phyloP scores from a whole-genome alignment of 208 protist species.

The Wallacemonas rigidus region DNA sequence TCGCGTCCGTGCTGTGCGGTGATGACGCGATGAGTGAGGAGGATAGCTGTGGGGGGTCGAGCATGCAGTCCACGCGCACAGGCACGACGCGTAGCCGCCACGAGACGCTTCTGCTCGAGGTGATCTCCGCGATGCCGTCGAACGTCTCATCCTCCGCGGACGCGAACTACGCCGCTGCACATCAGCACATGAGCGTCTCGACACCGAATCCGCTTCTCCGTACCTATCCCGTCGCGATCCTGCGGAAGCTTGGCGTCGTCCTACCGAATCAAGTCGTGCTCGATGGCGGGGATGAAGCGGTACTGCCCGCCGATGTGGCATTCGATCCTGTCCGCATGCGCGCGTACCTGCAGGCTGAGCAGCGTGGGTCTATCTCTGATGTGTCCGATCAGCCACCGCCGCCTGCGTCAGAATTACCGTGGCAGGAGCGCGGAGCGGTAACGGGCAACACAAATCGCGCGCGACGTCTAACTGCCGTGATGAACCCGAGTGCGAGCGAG shows the following conservation, averaged over 20 bases:
- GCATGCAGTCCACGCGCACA: background rate
- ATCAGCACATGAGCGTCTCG: conserved; percentile 13
- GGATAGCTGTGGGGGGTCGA: background rate
- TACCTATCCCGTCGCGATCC: conserved; percentile 39
- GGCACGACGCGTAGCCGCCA: conserved; percentile 1
- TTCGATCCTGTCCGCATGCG: conserved; percentile 21
- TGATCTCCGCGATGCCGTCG: background rate
- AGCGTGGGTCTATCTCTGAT: too few relatives aligned
- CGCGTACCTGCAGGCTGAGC: background rate
- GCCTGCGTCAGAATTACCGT: too few relatives aligned
- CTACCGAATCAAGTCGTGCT: conserved; percentile 27
- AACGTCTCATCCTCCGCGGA: background rate
- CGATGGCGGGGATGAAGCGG: conserved; percentile 22
- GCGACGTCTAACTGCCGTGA: conserved; percentile 2
- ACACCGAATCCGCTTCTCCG: conserved; percentile 39
- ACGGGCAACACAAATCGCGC: background rate
- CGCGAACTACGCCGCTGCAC: conserved; percentile 5
- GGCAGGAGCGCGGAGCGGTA: background rate
- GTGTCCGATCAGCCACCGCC: too few relatives aligned
- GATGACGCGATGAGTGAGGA: background rate
- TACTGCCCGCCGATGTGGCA: conserved; percentile 34
- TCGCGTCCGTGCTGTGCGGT: conserved; percentile 11
- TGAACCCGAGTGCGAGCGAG: background rate
- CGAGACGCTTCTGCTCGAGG: conserved; percentile 2
- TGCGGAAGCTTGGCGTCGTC: conserved; percentile 44